Evolutionary conservation across 805 yeast species (phyloP).

Genomic region (Kazachstania taianensis): DNA sequence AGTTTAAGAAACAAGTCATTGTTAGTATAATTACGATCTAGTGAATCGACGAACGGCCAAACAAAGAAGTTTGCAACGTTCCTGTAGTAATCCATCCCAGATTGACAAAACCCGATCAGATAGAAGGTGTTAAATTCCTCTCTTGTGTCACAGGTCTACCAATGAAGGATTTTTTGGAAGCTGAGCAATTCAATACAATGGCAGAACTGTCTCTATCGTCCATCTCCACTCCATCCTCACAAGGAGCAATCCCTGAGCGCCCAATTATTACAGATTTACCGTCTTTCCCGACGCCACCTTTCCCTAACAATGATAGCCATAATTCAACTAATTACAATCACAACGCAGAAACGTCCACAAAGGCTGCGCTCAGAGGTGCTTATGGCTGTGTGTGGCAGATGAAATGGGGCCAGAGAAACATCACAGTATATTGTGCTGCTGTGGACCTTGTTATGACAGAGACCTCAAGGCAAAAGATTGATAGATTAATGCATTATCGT

Average conservation of each 20-base stretch:
- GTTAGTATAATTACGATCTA: conserved; percentile 53
- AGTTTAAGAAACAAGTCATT: conserved; percentile 45
- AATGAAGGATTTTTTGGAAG: conserved; percentile 29
- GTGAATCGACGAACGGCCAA: conserved; percentile 27
- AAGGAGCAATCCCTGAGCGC: background rate
- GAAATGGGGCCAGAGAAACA: conserved; percentile 95
- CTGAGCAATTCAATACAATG: conserved; percentile 13
- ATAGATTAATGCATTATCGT: conserved; percentile 87
- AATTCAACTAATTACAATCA: background rate
- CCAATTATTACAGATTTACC: conserved; percentile 2
- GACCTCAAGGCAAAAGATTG: conserved; percentile 71
- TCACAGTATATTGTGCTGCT: conserved; percentile 78
- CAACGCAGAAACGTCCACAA: conserved; percentile 1
- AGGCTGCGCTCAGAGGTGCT: conserved; percentile 51
- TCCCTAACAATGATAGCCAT: background rate
- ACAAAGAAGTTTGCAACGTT: conserved; percentile 62
- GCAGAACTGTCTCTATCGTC: too few species aligned
- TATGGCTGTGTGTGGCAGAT: conserved; percentile 98
- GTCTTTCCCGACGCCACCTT: background rate
- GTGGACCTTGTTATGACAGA: conserved; percentile 87
- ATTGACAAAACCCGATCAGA: conserved; percentile 87
- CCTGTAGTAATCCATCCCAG: conserved; percentile 94
- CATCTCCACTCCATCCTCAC: too few species aligned
- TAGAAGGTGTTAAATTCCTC: conserved; percentile 87
- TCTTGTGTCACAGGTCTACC: conserved; percentile 87